These are phyloP conservation scores for Dianthus caryophyllus DNA, from an alignment of 148 eudicot genomes.

Conservation along the genomic window DNA sequence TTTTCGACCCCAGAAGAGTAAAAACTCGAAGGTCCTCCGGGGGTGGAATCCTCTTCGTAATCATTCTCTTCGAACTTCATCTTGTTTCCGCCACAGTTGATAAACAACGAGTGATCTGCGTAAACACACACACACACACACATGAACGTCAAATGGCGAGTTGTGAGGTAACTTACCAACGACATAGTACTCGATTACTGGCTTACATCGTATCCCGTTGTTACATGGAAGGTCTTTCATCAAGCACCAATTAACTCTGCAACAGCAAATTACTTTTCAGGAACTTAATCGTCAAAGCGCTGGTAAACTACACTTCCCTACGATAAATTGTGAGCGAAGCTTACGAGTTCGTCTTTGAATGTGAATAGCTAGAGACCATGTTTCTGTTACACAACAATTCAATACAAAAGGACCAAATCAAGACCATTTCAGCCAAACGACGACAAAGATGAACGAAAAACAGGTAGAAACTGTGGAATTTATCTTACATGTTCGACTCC, in stretches of 20 bases:
- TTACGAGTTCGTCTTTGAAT: slow-evolving; percentile 41
- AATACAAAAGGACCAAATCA: too few relatives aligned
- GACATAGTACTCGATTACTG: too few relatives aligned
- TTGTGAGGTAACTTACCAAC: too few relatives aligned
- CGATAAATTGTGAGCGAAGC: slow-evolving; percentile 10
- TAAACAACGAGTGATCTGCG: slow-evolving; percentile 59
- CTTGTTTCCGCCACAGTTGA: slow-evolving; percentile 73
- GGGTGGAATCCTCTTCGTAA: slow-evolving; percentile 45
- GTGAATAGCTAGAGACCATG: slow-evolving; percentile 42
- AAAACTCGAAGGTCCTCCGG: slow-evolving; percentile 44
- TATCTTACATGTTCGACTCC: slow-evolving; percentile 51
- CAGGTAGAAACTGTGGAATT: slow-evolving; percentile 11
- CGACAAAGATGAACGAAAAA: neutral
- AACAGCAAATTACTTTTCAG: slow-evolving; percentile 5
- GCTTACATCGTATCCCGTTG: slow-evolving; percentile 38
- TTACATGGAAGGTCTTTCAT: slow-evolving; percentile 55
- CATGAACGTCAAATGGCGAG: too few relatives aligned
- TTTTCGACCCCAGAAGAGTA: slow-evolving; percentile 30
- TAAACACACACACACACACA: too few relatives aligned
- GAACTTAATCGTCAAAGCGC: too few relatives aligned
- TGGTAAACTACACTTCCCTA: too few relatives aligned
- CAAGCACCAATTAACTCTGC: slow-evolving; percentile 53
- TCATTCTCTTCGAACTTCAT: slow-evolving; percentile 32
- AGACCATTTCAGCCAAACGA: too few relatives aligned
- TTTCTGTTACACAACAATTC: slow-evolving; percentile 40